Evolutionary conservation across 306 rosid species (phyloP).

Genomic region (cucumber (Cucumis sativus)): Cucumber_9930_V3 NC_026659.2:2742001-2742500

Average conservation of each 20-base stretch:
- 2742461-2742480: too few species aligned
- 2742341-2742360: too few species aligned
- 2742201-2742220: neutral
- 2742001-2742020: neutral
- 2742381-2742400: too few species aligned
- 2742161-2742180: neutral
- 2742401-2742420: too few species aligned
- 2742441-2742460: too few species aligned
- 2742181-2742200: neutral
- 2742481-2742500: too few species aligned
- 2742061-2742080: neutral
- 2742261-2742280: neutral
- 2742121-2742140: neutral
- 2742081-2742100: neutral
- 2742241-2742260: neutral
- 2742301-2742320: too few species aligned
- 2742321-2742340: too few species aligned
- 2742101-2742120: neutral
- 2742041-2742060: neutral
- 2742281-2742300: neutral
- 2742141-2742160: neutral
- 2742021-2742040: neutral
- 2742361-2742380: too few species aligned
- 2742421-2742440: too few species aligned
- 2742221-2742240: neutral